Percentiles rank a stretch among this genome's conserved stretches.
Evolutionary conservation across 164 flowering plant species (phyloP).

Genomic region (Tetracentron sinense): DNA sequence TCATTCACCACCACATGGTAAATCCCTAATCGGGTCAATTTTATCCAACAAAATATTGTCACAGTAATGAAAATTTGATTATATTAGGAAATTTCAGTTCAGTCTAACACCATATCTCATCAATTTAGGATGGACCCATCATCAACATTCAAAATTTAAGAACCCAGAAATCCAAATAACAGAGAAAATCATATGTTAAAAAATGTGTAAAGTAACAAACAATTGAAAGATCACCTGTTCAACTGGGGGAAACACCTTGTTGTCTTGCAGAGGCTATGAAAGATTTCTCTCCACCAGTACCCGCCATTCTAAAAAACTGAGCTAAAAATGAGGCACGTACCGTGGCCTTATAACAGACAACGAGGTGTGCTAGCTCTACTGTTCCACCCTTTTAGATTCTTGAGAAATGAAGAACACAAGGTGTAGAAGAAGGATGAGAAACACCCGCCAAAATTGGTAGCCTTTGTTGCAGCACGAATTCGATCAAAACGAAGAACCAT

Average conservation of each 20-base stretch:
- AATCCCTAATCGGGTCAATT: too few relatives aligned
- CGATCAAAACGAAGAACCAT: constrained; percentile 15
- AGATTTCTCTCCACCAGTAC: constrained; percentile 33
- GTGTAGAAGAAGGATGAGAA: background rate
- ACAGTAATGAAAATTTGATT: background rate
- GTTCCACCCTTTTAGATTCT: constrained; percentile 11
- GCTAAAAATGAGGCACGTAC: constrained; percentile 48
- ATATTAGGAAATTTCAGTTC: background rate
- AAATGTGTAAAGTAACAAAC: too few relatives aligned
- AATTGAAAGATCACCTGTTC: constrained; percentile 44
- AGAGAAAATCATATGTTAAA: background rate
- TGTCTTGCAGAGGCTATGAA: constrained; percentile 64
- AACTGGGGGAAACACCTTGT: constrained; percentile 32
- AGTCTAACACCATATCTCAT: background rate
- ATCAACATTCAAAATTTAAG: background rate
- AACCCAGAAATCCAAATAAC: constrained; percentile 4
- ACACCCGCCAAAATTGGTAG: constrained; percentile 7
- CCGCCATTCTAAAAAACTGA: constrained; percentile 50
- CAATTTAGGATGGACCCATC: constrained; percentile 12
- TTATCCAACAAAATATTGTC: background rate
- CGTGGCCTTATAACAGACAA: constrained; percentile 52
- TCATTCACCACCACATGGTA: too few relatives aligned
- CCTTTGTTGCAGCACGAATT: background rate
- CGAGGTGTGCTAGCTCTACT: constrained; percentile 28
- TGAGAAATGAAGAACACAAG: constrained; percentile 7